Conservation (phyloP, 768 basidiomycete species). For the Auriscalpium orientale region DNA sequence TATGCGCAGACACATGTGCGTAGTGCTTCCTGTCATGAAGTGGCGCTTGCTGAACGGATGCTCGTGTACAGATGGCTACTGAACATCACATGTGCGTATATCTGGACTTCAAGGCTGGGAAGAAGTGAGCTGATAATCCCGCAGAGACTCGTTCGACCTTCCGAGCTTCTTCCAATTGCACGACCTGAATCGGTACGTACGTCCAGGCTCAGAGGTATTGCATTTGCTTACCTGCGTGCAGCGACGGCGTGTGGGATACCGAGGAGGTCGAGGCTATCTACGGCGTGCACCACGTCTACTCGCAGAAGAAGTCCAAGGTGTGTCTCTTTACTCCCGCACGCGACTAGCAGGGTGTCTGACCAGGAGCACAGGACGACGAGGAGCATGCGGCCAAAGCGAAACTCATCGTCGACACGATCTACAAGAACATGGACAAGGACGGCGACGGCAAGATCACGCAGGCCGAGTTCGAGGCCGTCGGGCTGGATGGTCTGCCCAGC, state of each 20-base stretch:
- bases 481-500: constrained; percentile 70
- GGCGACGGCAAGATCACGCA: constrained; percentile 61
- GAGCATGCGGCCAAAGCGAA: constrained; percentile 81
- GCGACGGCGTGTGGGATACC: constrained; percentile 75
- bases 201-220: neutral
- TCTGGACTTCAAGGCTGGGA: neutral
- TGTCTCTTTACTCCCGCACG: neutral
- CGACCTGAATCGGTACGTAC: constrained; percentile 72
- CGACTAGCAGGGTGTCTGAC: neutral
- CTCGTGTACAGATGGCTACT: constrained; percentile 60
- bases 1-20: constrained; percentile 91
- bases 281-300: constrained; percentile 89
- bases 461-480: constrained; percentile 66
- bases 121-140: neutral
- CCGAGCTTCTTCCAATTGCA: constrained; percentile 93
- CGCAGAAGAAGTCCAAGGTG: constrained; percentile 73
- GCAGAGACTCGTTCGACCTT: constrained; percentile 73
- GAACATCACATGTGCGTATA: constrained; percentile 74
- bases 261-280: constrained; percentile 95
- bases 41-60: neutral
- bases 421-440: constrained; percentile 66
- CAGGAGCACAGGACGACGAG: constrained; percentile 50
- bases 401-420: constrained; percentile 61
- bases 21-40: constrained; percentile 15
- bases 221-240: constrained; percentile 20